Evolutionary conservation across 495 filamentous ascomycete species (phyloP).

Genomic region (Penicillium soppii): DNA sequence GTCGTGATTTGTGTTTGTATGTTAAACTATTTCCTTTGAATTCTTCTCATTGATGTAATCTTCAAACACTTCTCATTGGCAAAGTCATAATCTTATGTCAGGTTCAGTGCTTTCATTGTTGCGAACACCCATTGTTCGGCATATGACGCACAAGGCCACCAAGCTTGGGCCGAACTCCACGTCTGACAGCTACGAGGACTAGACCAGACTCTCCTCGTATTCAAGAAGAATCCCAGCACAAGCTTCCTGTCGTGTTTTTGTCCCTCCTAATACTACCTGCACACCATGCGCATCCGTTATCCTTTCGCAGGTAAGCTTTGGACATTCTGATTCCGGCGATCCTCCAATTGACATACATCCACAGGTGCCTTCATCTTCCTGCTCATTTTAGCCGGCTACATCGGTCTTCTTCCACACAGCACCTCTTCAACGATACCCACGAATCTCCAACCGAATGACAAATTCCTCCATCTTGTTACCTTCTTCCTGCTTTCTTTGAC

Average conservation of each 20-base stretch:
- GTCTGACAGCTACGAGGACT: slow-evolving; percentile 6
- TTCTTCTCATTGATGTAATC: not conserved
- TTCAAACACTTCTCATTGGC: not conserved
- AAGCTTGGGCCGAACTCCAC: slow-evolving; percentile 19
- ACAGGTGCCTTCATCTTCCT: slow-evolving; percentile 73
- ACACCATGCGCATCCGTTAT: slow-evolving; percentile 66
- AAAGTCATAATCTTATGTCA: not conserved
- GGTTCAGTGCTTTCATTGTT: not conserved
- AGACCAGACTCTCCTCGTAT: not conserved
- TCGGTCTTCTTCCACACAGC: slow-evolving; percentile 64
- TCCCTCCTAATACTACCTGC: not conserved
- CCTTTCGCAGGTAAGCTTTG: slow-evolving; percentile 65
- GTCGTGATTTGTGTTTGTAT: not conserved
- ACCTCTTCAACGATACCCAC: slow-evolving; percentile 63
- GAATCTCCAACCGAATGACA: slow-evolving; percentile 76
- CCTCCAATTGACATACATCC: slow-evolving; percentile 14
- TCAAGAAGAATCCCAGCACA: not conserved
- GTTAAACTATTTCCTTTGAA: not conserved
- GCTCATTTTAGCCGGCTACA: slow-evolving; percentile 71
- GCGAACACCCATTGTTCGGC: slow-evolving; percentile 11
- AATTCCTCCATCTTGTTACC: slow-evolving; percentile 81
- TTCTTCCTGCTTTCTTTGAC: slow-evolving; percentile 84
- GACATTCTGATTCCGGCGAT: slow-evolving; percentile 6
- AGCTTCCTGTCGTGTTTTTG: not conserved
- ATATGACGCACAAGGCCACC: slow-evolving; percentile 33